phyloP scores from a whole-genome alignment of 2,329 filamentous ascomycete genomes.

The Claviceps pazoutovae region DNA sequence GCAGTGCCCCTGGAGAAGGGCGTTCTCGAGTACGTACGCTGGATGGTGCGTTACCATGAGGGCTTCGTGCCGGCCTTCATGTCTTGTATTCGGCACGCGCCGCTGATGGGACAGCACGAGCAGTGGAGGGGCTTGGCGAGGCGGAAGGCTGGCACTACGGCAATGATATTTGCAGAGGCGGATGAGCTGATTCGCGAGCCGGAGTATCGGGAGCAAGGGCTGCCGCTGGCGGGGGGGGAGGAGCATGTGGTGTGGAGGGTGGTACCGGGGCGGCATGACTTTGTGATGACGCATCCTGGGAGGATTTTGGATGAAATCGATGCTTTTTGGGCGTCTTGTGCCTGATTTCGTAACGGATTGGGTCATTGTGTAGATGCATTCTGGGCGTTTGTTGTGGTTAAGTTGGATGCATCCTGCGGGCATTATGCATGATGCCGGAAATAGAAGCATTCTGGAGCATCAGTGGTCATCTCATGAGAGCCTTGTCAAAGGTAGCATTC shows the following conservation, averaged over 20 bases:
- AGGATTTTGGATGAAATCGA: constrained; percentile 32
- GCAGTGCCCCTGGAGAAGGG: constrained; percentile 28
- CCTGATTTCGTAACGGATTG: neutral
- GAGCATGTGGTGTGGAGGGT: constrained; percentile 35
- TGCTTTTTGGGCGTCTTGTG: constrained; percentile 28
- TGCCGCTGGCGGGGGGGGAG: constrained; percentile 36
- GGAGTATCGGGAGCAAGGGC: constrained; percentile 34
- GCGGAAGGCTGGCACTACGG: constrained; percentile 29
- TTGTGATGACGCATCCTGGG: constrained; percentile 42
- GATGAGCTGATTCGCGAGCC: constrained; percentile 39
- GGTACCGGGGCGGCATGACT: constrained; percentile 44
- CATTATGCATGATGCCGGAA: no score
- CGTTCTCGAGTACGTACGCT: constrained; percentile 39
- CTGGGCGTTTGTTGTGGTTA: no score
- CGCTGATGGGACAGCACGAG: constrained; percentile 37
- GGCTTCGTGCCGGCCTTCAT: constrained; percentile 49
- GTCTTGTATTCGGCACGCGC: constrained; percentile 39
- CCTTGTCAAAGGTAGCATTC: no score
- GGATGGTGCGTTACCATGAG: constrained; percentile 41
- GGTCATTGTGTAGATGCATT: no score
- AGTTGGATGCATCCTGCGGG: no score
- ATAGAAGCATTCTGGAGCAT: no score
- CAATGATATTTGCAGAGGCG: constrained; percentile 35
- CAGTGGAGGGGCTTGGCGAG: constrained; percentile 33
- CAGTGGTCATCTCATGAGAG: no score